Conservation (phyloP, 176 grass and related monocot species). For the Rhynchospora pubera region DNA sequence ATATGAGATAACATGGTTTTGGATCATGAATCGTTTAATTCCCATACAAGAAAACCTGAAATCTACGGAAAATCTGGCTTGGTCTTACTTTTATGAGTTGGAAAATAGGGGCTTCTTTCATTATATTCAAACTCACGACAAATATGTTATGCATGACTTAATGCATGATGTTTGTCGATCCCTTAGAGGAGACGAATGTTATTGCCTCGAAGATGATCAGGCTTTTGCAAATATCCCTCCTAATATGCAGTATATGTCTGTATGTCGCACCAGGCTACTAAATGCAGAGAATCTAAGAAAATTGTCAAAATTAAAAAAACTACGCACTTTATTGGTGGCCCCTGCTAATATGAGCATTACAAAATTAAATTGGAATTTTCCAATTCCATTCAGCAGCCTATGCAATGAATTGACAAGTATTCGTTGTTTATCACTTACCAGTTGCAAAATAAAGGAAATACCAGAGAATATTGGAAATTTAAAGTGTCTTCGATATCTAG, state of each 20-base stretch:
- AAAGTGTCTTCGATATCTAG: neutral
- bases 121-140: neutral
- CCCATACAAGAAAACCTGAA: neutral
- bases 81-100: constrained; percentile 27
- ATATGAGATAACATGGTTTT: constrained; percentile 27
- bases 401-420: neutral
- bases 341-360: neutral
- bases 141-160: constrained; percentile 46
- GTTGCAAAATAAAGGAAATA: neutral
- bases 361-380: too few species aligned
- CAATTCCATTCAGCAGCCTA: neutral
- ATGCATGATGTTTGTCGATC: constrained; percentile 47
- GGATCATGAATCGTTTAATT: constrained; percentile 44
- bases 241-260: neutral
- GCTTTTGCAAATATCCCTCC: neutral
- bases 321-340: neutral
- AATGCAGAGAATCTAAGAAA: neutral
- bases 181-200: constrained; percentile 32
- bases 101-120: constrained; percentile 33
- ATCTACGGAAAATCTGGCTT: constrained; percentile 26
- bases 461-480: neutral
- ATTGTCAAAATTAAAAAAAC: neutral
- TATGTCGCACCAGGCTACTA: neutral
- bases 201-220: constrained; percentile 19
- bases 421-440: neutral